Percentiles rank a stretch among this genome's conserved stretches.
These are phyloP conservation scores for Salix viminalis DNA, from an alignment of 345 rosid species.

Conservation along the genomic window DNA sequence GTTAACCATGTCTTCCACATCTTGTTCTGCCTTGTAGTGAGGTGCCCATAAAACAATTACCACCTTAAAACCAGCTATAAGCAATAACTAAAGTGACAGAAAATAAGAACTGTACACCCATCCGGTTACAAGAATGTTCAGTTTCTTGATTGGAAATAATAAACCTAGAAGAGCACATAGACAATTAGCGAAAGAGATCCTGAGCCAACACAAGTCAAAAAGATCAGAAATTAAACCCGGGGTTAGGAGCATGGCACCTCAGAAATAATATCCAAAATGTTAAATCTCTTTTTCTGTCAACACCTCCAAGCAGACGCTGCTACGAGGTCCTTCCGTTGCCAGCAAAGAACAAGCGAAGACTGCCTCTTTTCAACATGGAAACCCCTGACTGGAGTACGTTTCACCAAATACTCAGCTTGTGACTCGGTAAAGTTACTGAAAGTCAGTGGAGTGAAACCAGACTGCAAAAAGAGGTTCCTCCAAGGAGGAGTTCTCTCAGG, in stretches of 20 bases:
- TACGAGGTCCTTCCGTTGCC: constrained; percentile 27
- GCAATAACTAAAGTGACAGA: constrained; percentile 8
- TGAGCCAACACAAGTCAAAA: constrained; percentile 18
- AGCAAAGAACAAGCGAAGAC: constrained; percentile 24
- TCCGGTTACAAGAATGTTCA: constrained; percentile 32
- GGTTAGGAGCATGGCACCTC: constrained; percentile 30
- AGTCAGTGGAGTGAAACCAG: constrained; percentile 19
- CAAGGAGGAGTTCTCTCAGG: constrained; percentile 19
- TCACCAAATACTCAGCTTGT: constrained; percentile 28
- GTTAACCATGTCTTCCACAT: background rate
- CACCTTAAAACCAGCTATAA: constrained; percentile 3
- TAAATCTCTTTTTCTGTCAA: constrained; percentile 5
- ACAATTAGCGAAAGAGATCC: constrained; percentile 43
- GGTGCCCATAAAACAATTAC: constrained; percentile 22
- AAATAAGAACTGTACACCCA: constrained; percentile 31
- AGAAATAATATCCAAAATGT: constrained; percentile 2
- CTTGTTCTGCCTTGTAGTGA: constrained; percentile 19
- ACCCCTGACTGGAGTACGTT: constrained; percentile 21
- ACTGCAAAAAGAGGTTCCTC: constrained; percentile 22
- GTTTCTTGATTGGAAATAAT: constrained; percentile 37
- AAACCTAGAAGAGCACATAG: constrained; percentile 39
- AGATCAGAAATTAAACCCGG: constrained; percentile 36
- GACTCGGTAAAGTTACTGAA: constrained; percentile 30
- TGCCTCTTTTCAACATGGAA: constrained; percentile 32
- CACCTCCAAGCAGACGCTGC: constrained; percentile 32